Percentiles rank a stretch among this genome's conserved stretches.
phyloP scores from a whole-genome alignment of 2,329 filamentous ascomycete genomes.

The Microcyclospora tardicrescens region DNA sequence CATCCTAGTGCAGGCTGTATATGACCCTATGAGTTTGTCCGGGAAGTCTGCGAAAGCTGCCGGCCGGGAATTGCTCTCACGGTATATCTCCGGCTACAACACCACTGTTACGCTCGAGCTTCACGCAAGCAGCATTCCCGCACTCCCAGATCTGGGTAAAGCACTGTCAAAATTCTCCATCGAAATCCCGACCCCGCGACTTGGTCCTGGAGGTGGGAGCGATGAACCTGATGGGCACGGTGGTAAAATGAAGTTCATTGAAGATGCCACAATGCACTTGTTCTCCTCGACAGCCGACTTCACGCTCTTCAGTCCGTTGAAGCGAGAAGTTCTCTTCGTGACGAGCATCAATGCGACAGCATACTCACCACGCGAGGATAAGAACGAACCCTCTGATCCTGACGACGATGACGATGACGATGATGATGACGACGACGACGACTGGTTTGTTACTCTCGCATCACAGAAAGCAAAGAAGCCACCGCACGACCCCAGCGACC shows the following conservation, averaged over 20 bases:
- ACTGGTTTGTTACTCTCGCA: background rate
- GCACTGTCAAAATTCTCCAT: conserved; percentile 61
- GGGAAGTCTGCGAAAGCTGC: conserved; percentile 48
- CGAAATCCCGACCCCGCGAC: conserved; percentile 56
- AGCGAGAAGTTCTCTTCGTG: conserved; percentile 59
- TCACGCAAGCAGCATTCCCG: conserved; percentile 60
- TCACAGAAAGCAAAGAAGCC: background rate
- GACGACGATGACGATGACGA: background rate
- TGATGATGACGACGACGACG: background rate
- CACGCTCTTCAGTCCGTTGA: conserved; percentile 65
- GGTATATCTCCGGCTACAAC: conserved; percentile 80
- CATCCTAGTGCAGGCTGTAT: conserved; percentile 54
- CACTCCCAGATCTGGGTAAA: conserved; percentile 56
- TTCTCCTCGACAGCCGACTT: conserved; percentile 79
- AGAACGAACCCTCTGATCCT: background rate
- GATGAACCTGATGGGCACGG: conserved; percentile 33
- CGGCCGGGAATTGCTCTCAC: conserved; percentile 63
- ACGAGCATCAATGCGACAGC: conserved; percentile 74
- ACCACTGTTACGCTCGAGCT: conserved; percentile 63
- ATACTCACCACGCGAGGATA: conserved; percentile 42
- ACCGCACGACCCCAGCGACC: background rate
- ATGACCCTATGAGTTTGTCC: conserved; percentile 55
- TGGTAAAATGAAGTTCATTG: conserved; percentile 51
- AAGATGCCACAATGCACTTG: conserved; percentile 73
- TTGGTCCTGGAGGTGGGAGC: conserved; percentile 36